Conservation (phyloP, 208 protist species). For the Balamuthia mandrillaris region DNA sequence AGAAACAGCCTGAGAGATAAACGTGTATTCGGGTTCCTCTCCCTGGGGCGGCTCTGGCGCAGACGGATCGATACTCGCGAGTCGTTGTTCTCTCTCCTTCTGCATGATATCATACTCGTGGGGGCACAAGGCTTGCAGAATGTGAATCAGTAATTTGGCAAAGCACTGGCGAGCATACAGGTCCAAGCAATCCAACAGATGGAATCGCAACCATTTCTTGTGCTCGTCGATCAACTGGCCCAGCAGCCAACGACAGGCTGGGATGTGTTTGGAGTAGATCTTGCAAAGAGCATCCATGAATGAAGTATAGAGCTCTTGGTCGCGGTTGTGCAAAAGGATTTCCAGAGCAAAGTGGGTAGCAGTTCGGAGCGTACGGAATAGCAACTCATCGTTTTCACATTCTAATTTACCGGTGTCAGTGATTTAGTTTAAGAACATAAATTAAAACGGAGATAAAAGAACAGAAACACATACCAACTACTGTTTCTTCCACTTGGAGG, state of each 20-base stretch:
- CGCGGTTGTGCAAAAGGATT: background rate
- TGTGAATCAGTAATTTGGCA: background rate
- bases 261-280: background rate
- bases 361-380: background rate
- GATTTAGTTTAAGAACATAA: background rate
- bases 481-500: background rate
- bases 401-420: too few species aligned
- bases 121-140: background rate
- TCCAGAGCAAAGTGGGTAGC: background rate
- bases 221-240: background rate
- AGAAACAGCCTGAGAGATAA: background rate
- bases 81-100: background rate
- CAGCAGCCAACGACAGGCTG: slow-evolving; percentile 4
- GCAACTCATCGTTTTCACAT: background rate
- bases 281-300: background rate
- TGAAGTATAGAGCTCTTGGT: slow-evolving; percentile 2
- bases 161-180: background rate
- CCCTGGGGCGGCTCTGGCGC: background rate
- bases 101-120: background rate
- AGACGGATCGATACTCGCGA: background rate
- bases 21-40: background rate
- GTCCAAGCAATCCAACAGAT: background rate
- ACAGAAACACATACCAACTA: background rate
- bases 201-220: slow-evolving; percentile 22
- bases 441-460: background rate